Conservation (phyloP, 2,329 filamentous ascomycete genomes). For the Phaeosphaeriaceae sp. region DNA sequence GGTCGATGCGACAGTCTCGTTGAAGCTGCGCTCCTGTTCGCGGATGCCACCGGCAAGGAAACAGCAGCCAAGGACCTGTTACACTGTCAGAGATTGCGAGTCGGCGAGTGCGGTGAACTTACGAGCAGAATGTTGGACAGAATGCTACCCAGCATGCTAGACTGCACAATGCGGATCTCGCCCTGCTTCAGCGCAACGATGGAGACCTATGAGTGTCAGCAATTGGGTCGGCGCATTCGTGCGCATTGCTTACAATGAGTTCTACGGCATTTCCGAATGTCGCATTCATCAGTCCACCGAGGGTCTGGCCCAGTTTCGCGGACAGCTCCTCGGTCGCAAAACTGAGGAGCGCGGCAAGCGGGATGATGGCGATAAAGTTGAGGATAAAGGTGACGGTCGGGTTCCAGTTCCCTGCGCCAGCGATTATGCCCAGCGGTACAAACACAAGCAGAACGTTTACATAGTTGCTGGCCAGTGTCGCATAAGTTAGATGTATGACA, state of each 20-base stretch:
- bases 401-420: slow-evolving; percentile 68
- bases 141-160: slow-evolving; percentile 95
- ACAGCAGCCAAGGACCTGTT: slow-evolving; percentile 59
- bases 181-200: slow-evolving; percentile 85
- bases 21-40: slow-evolving; percentile 63
- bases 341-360: slow-evolving; percentile 74
- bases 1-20: slow-evolving; percentile 78
- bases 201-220: slow-evolving; percentile 68
- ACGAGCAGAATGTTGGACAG: slow-evolving; percentile 90
- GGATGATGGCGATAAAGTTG: slow-evolving; percentile 83
- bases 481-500: slow-evolving; percentile 49
- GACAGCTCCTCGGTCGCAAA: slow-evolving; percentile 82
- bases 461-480: slow-evolving; percentile 58
- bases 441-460: slow-evolving; percentile 76
- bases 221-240: slow-evolving; percentile 5
- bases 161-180: slow-evolving; percentile 95
- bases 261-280: slow-evolving; percentile 84
- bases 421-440: slow-evolving; percentile 75
- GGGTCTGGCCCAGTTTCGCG: slow-evolving; percentile 72
- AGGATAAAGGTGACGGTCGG: slow-evolving; percentile 74
- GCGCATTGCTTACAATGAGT: slow-evolving; percentile 64
- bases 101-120: slow-evolving; percentile 31
- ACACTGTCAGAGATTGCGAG: slow-evolving; percentile 56
- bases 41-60: slow-evolving; percentile 59
- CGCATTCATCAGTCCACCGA: slow-evolving; percentile 77